Base-by-base conservation (phyloP, 1,139 yeast genomes). In the Ashbya aceris region DNA sequence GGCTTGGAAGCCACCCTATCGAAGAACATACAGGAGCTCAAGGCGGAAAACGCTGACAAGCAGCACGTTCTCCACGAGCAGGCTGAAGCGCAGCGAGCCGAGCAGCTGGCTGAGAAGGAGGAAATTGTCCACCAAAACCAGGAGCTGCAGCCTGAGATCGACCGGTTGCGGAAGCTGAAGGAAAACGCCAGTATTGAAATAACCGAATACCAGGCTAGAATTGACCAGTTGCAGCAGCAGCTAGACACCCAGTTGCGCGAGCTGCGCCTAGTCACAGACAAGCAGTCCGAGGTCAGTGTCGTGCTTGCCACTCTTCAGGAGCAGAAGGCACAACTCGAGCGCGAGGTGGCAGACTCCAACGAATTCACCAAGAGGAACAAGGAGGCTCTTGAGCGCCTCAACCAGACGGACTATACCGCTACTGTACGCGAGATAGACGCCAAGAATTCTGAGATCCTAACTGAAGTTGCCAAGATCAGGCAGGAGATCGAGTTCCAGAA, bases 181-280 rank as follows among this genome's bases (percentile, higher is more conserved):
- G 46, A 45, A 6, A 40, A 40, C 8, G 48, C 48, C 11, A 45
- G 45, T 27, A 44, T 48, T n/a, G 56, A 58, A 20, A 49, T 41
- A 41, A 44, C 49, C 23, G 46, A 46, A 17, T 52, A 53, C 50
- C 46, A 54, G 27, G 41, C 44, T n/a, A 45, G 52, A 27, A 40
- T 59, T 20, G 49, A 49, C 8, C 49, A 47, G 4, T 40, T 56
- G 8, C 49, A 58, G n/a, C 45, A 50, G 17, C 50, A 52, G 30
- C 43, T 60, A 39, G 64, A 60, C 41, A 55, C 52, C 10, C 54
- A 55, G 37, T 45, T 54, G 10, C 48, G 54, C 26, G 52, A 55
- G 30, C 45, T 61, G 30, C 45, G 46, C 17, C 55, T 48, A 27
- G 45, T 54, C 10, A 47, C 48, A 33, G 47, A 44, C 34, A 50